These are phyloP conservation scores for Coix lacrymajobi DNA, from an alignment of 176 grass and related monocot species.

Conservation along the genomic window DNA sequence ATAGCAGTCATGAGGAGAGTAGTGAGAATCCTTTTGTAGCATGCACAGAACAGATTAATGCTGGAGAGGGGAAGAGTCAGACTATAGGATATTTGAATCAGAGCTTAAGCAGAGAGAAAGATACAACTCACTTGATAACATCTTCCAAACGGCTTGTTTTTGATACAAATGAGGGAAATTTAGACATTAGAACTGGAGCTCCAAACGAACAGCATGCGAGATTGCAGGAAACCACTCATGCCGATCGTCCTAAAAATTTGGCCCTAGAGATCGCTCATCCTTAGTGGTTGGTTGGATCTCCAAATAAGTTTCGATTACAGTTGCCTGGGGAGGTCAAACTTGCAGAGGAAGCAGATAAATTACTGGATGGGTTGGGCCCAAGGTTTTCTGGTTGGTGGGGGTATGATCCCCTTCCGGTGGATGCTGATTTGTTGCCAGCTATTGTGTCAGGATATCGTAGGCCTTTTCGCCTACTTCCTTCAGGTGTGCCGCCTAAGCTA, in stretches of 20 bases:
- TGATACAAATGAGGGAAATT: background rate
- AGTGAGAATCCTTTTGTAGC: background rate
- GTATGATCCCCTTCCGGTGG: constrained; percentile 65
- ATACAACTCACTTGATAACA: background rate
- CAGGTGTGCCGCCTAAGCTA: constrained; percentile 68
- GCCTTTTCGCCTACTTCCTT: constrained; percentile 83
- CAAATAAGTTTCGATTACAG: constrained; percentile 63
- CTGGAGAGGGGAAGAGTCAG: constrained; percentile 12
- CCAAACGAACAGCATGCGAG: constrained; percentile 24
- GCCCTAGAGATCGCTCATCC: constrained; percentile 21
- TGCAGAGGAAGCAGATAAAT: constrained; percentile 64
- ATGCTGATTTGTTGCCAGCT: constrained; percentile 83
- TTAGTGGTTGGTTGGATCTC: constrained; percentile 77
- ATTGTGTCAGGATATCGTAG: constrained; percentile 67
- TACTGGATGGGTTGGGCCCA: constrained; percentile 76
- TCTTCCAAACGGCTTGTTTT: constrained; percentile 12
- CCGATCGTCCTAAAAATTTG: constrained; percentile 1
- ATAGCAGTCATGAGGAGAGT: background rate
- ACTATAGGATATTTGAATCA: background rate
- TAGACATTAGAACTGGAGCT: background rate
- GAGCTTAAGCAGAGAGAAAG: background rate
- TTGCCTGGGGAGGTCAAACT: constrained; percentile 75
- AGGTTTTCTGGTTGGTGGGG: constrained; percentile 90
- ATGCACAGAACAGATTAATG: background rate
- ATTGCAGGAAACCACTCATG: constrained; percentile 5